These are phyloP conservation scores for Fusarium sp. DNA, from an alignment of 2,329 filamentous ascomycete genomes.

Conservation along the genomic window DNA sequence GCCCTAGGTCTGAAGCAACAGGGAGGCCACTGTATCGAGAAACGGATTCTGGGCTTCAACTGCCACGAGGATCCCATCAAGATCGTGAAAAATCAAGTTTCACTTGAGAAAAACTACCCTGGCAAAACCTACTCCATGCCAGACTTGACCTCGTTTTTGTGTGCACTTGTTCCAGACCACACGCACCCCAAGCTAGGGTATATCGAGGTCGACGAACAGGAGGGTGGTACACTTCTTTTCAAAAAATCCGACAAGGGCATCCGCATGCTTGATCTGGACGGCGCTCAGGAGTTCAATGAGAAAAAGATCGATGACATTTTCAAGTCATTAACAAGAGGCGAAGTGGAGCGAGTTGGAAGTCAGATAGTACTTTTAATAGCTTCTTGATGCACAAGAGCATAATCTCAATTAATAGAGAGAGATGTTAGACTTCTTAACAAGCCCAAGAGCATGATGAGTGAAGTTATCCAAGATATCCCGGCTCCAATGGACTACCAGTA, in stretches of 20 bases:
- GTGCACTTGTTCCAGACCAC: constrained; percentile 17
- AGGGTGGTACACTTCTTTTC: constrained; percentile 31
- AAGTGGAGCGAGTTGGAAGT: constrained; percentile 6
- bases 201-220: constrained; percentile 13
- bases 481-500: not conserved
- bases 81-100: constrained; percentile 28
- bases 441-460: not conserved
- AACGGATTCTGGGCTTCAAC: constrained; percentile 37
- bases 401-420: not conserved
- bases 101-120: constrained; percentile 26
- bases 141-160: constrained; percentile 32
- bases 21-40: constrained; percentile 29
- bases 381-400: not conserved
- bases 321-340: not conserved
- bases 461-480: not conserved
- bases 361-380: not conserved
- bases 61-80: constrained; percentile 31
- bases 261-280: constrained; percentile 27
- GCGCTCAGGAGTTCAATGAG: not conserved
- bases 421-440: not conserved
- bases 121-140: constrained; percentile 30
- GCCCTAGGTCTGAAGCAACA: constrained; percentile 14
- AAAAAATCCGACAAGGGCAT: constrained; percentile 18
- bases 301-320: not conserved
- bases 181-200: constrained; percentile 1